Base-by-base conservation (phyloP, 768 basidiomycete species). In the Kwoniella pini region DNA sequence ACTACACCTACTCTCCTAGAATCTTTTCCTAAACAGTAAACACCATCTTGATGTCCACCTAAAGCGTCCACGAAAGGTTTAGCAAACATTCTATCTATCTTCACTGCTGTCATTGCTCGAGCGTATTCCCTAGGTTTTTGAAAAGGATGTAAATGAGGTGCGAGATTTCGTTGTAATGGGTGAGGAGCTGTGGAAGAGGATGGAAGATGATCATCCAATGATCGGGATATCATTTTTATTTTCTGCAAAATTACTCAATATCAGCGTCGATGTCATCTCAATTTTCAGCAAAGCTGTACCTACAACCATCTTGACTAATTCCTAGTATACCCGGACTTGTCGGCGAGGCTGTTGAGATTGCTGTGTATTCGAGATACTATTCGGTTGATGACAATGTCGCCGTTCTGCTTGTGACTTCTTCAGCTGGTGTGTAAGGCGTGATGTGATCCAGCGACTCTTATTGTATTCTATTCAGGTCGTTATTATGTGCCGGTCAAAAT, bases 71-170 rank as follows among this genome's bases (percentile, higher is more conserved):
- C 82, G 71, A 98, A 98, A 0, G 96, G 96, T 71, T 96, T 97
- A n/a, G 96, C 87, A 74, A 98, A 97, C 81, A 99, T 91, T 60
- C 90, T 83, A 52, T 97, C 95, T 84, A 99, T 90, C 81, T 99
- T 99, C 13, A 88, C 89, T 1, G 96, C 96, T 64, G 93, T 95
- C 45, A 97, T 77, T 2, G 96, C 96, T 60, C 96, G 86, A 19
- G 86, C 93, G 33, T 95, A 90, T 80, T 99, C 96, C 52, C 96
- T 82, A 4, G 92, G 89, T 21, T 89, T 87, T 0, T 93, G 84
- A 77, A 99, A 97, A 2, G 96, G 96, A 72, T 99, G 96, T 79
- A 91, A 86, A n/a, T 91, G 81, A 0, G 95, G 93, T 75, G 97
- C 87, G 43, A 98, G 84, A 79, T 99, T 99, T 53, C 96, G 84